Percentiles rank a stretch among this genome's conserved stretches.
phyloP scores from a whole-genome alignment of 495 filamentous ascomycete species.

The Bacidia gigantensis region DNA sequence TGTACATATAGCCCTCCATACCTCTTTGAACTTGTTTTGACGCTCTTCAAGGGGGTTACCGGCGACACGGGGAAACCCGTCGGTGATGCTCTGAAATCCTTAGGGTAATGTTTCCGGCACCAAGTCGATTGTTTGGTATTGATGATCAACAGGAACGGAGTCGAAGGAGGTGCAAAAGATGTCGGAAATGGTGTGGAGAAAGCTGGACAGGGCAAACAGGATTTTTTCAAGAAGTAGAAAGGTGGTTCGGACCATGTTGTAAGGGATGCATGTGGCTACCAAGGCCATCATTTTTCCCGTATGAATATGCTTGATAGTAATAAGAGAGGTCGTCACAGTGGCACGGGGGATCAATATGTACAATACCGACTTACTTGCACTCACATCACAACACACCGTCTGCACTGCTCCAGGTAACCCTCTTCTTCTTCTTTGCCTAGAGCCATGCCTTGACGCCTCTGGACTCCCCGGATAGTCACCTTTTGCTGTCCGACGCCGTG shows the following conservation, averaged over 20 bases:
- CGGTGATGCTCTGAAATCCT: slow-evolving; percentile 47
- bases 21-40: too few relatives aligned
- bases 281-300: too few relatives aligned
- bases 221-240: slow-evolving; percentile 33
- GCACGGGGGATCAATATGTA: neutral
- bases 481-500: slow-evolving; percentile 72
- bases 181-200: slow-evolving; percentile 54
- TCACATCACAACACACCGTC: slow-evolving; percentile 42
- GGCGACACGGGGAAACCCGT: slow-evolving; percentile 51
- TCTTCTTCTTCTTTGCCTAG: slow-evolving; percentile 40
- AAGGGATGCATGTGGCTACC: too few relatives aligned
- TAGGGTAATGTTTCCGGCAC: slow-evolving; percentile 23
- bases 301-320: too few relatives aligned
- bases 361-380: neutral
- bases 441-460: slow-evolving; percentile 38
- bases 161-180: slow-evolving; percentile 56
- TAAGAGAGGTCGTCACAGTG: neutral
- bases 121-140: neutral
- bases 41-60: slow-evolving; percentile 40
- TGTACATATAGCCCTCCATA: too few relatives aligned
- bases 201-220: slow-evolving; percentile 56
- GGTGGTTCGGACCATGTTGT: neutral
- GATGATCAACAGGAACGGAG: slow-evolving; percentile 28
- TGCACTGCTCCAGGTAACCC: slow-evolving; percentile 48
- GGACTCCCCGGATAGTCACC: slow-evolving; percentile 63